These are phyloP conservation scores for Pinus albicaulis DNA, from an alignment of 75 land plant species.

Conservation along the genomic window DNA sequence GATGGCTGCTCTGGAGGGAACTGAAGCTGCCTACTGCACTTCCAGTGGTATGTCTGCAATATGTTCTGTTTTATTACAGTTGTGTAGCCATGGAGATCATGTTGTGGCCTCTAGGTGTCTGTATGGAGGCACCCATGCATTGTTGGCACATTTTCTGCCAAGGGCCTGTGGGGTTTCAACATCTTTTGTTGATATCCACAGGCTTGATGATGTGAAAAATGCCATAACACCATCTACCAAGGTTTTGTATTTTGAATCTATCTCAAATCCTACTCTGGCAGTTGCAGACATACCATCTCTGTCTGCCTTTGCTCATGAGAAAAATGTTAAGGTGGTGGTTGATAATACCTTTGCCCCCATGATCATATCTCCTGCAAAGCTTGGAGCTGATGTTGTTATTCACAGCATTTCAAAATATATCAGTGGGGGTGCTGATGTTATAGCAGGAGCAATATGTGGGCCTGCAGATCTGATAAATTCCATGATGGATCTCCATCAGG, in stretches of 20 bases:
- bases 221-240: constrained; percentile 69
- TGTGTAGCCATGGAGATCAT: constrained; percentile 70
- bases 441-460: constrained; percentile 92
- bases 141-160: constrained; percentile 74
- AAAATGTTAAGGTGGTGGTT: constrained; percentile 68
- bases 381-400: constrained; percentile 87
- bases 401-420: constrained; percentile 91
- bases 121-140: constrained; percentile 92
- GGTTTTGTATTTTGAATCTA: constrained; percentile 70
- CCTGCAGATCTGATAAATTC: constrained; percentile 69
- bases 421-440: constrained; percentile 88
- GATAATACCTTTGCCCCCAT: constrained; percentile 94
- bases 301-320: constrained; percentile 50
- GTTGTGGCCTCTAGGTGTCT: constrained; percentile 75
- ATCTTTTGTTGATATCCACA: constrained; percentile 65
- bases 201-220: constrained; percentile 34
- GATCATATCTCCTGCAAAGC: constrained; percentile 71
- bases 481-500: constrained; percentile 93
- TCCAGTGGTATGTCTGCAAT: constrained; percentile 94
- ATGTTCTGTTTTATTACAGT: constrained; percentile 69
- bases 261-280: constrained; percentile 76
- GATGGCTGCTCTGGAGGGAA: constrained; percentile 93
- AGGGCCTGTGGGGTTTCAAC: constrained; percentile 62
- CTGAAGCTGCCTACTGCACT: constrained; percentile 96
- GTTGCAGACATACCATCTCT: constrained; percentile 80